A percentile compares a stretch with the other conserved stretches of the same genome.
Conservation (phyloP, 192 early-diverging fungal genomes). For the Mortierella hygrophila region DNA sequence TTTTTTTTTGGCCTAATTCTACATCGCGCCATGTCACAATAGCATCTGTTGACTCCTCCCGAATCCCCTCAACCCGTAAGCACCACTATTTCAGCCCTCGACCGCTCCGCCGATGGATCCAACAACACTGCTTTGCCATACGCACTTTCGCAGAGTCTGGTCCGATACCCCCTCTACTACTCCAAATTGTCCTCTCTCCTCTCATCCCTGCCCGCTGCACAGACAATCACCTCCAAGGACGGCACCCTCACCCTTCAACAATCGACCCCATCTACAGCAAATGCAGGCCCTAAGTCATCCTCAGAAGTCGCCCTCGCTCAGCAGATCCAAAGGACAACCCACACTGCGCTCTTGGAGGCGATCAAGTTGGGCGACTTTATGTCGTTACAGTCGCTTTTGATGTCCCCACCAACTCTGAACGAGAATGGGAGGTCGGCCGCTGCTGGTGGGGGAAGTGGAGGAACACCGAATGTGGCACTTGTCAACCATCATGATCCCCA, state of each 20-base stretch:
- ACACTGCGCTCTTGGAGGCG: constrained; percentile 64
- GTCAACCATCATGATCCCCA: constrained; percentile 65
- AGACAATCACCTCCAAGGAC: constrained; percentile 13
- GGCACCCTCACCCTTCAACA: constrained; percentile 22
- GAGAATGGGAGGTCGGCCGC: background rate
- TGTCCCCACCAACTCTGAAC: constrained; percentile 52
- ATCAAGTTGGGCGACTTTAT: constrained; percentile 71
- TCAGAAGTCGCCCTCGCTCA: constrained; percentile 24
- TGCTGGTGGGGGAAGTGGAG: constrained; percentile 6
- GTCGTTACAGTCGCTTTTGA: constrained; percentile 63
- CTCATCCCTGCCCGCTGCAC: constrained; percentile 47
- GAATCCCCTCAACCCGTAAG: constrained; percentile 39
- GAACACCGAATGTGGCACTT: constrained; percentile 27
- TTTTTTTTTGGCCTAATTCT: background rate
- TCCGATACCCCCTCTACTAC: constrained; percentile 61
- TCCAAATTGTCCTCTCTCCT: constrained; percentile 63
- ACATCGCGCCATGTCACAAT: background rate
- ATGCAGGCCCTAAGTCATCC: constrained; percentile 13
- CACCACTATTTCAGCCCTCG: constrained; percentile 23
- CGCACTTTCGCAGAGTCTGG: constrained; percentile 42
- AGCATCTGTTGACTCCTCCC: constrained; percentile 46
- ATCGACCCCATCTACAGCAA: background rate
- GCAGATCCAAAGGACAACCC: constrained; percentile 55
- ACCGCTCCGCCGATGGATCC: constrained; percentile 41
- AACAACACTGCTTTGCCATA: constrained; percentile 36